Evolutionary conservation across 2,329 filamentous ascomycete genomes (phyloP).

Genomic region (Aspergillus sergii): DNA sequence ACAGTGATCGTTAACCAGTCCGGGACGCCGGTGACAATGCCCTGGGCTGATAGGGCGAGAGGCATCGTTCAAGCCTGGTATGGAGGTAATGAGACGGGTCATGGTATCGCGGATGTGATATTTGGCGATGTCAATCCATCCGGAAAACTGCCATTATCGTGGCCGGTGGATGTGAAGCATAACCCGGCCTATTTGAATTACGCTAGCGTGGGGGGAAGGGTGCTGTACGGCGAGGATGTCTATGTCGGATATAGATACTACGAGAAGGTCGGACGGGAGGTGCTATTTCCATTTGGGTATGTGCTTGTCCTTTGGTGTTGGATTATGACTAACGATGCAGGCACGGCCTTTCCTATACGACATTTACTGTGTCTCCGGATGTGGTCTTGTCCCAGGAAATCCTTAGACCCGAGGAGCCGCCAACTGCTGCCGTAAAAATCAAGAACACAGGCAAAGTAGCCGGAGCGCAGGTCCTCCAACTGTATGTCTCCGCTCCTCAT

Average conservation of each 20-base stretch:
- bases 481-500: conserved; percentile 36
- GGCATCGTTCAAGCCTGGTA: conserved; percentile 77
- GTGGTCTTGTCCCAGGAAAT: conserved; percentile 20
- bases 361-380: conserved; percentile 58
- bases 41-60: conserved; percentile 44
- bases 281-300: conserved; percentile 69
- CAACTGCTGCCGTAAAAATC: conserved; percentile 48
- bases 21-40: conserved; percentile 64
- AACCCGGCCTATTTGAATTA: conserved; percentile 77
- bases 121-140: conserved; percentile 72
- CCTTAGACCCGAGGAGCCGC: conserved; percentile 46
- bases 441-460: conserved; percentile 55
- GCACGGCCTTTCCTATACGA: conserved; percentile 75
- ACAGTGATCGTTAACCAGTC: conserved; percentile 75
- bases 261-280: conserved; percentile 64
- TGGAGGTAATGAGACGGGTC: conserved; percentile 78
- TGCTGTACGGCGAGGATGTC: conserved; percentile 75
- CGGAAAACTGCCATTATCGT: conserved; percentile 72
- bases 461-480: conserved; percentile 57
- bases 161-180: conserved; percentile 66
- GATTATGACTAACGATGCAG: conserved; percentile 32
- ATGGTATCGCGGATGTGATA: conserved; percentile 75
- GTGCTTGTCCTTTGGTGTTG: conserved; percentile 1
- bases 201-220: conserved; percentile 66
- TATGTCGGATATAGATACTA: conserved; percentile 81